Evolutionary conservation across 1,284 basidiomycete genomes (phyloP).

Genomic region (Apiotrichum brassicae): DNA sequence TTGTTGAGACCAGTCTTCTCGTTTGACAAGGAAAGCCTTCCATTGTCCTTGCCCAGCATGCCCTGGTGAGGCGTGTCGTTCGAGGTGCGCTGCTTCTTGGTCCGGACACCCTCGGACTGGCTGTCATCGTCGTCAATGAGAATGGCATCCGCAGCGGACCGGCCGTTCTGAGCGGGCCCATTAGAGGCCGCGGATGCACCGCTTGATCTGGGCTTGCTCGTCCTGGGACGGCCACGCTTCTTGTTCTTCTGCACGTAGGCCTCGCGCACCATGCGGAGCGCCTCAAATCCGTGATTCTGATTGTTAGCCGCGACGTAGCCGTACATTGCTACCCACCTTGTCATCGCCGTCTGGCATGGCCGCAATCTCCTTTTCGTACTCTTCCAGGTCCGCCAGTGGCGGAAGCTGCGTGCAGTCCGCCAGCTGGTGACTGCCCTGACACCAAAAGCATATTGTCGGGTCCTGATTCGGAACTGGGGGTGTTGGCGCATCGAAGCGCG

Average conservation of each 20-base stretch:
- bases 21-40: too few relatives aligned
- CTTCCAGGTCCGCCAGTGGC: not conserved
- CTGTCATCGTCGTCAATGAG: not conserved
- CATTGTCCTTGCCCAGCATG: too few relatives aligned
- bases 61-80: too few relatives aligned
- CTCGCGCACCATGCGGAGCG: conserved; percentile 1
- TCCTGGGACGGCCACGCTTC: too few relatives aligned
- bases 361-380: not conserved
- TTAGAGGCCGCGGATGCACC: not conserved
- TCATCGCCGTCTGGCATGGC: not conserved
- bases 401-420: conserved; percentile 7
- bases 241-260: conserved; percentile 1
- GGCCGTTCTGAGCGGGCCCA: not conserved
- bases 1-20: too few relatives aligned
- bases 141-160: not conserved
- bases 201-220: not conserved
- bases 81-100: too few relatives aligned
- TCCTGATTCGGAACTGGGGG: not conserved
- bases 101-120: not conserved
- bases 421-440: conserved; percentile 2
- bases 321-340: conserved; percentile 1
- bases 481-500: conserved; percentile 2
- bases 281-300: conserved; percentile 3
- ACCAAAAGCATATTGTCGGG: conserved; percentile 8
- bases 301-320: not conserved